Conservation (phyloP, 148 eudicot species). For the Cornus controversa region DNA sequence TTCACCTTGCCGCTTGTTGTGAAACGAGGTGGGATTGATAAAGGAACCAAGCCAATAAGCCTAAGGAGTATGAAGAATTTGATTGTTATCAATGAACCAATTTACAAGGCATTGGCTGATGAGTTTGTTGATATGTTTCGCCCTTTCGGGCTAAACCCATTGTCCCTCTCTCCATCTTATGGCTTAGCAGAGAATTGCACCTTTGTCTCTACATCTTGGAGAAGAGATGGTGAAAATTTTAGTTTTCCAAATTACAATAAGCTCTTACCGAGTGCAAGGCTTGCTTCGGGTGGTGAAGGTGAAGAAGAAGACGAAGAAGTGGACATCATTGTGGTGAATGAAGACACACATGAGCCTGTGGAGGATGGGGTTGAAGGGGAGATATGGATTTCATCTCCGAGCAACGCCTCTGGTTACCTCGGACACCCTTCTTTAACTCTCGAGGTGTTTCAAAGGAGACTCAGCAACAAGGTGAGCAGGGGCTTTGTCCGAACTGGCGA, state of each 20-base stretch:
- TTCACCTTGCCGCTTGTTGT: slow-evolving; percentile 49
- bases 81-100: slow-evolving; percentile 50
- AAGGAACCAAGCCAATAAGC: slow-evolving; percentile 22
- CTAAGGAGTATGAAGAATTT: slow-evolving; percentile 40
- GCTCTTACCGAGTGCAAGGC: slow-evolving; percentile 50
- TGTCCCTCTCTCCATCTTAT: slow-evolving; percentile 43
- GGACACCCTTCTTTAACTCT: slow-evolving; percentile 39
- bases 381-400: slow-evolving; percentile 49
- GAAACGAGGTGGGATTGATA: slow-evolving; percentile 34
- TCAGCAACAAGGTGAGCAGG: slow-evolving; percentile 14
- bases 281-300: slow-evolving; percentile 12
- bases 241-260: slow-evolving; percentile 31
- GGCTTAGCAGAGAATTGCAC: slow-evolving; percentile 56
- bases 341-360: slow-evolving; percentile 35
- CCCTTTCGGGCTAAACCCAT: slow-evolving; percentile 38
- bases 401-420: slow-evolving; percentile 49
- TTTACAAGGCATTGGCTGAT: slow-evolving; percentile 28
- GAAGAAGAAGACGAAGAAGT: slow-evolving; percentile 24
- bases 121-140: slow-evolving; percentile 36
- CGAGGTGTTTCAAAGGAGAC: slow-evolving; percentile 25
- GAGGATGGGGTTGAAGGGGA: slow-evolving; percentile 48
- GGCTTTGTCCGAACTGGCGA: slow-evolving; percentile 40
- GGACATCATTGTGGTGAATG: slow-evolving; percentile 37
- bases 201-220: slow-evolving; percentile 53
- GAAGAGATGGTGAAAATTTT: neutral